phyloP scores from a whole-genome alignment of 805 yeast species.

The Starmera amethionina region DNA sequence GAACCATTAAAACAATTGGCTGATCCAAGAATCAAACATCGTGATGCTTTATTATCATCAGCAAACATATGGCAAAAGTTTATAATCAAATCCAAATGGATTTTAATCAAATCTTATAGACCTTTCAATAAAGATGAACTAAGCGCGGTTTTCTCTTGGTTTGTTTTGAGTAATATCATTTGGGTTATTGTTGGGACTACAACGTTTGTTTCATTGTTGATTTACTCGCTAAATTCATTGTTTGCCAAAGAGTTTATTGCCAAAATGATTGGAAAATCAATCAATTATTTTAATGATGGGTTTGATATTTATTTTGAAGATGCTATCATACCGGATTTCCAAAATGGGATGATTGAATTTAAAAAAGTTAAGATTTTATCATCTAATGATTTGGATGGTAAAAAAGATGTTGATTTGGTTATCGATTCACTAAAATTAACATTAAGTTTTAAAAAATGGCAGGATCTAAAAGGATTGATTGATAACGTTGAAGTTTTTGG shows the following conservation, averaged over 20 bases:
- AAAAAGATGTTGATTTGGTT: constrained; percentile 68
- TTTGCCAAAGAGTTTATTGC: constrained; percentile 89
- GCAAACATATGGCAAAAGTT: constrained; percentile 32
- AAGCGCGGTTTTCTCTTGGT: constrained; percentile 83
- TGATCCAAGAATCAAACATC: too few relatives aligned
- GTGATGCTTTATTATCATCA: too few relatives aligned
- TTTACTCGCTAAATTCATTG: constrained; percentile 68
- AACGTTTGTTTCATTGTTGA: constrained; percentile 73
- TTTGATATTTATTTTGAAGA: constrained; percentile 75
- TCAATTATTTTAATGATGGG: constrained; percentile 65
- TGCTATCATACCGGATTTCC: constrained; percentile 91
- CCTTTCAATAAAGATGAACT: constrained; percentile 87
- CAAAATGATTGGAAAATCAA: constrained; percentile 59
- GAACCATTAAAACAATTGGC: too few relatives aligned
- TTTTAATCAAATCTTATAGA: constrained; percentile 61
- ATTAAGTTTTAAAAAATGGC: constrained; percentile 76
- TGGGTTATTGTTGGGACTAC: constrained; percentile 82
- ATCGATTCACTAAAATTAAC: constrained; percentile 76
- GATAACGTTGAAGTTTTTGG: constrained; percentile 75
- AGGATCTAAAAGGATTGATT: constrained; percentile 76
- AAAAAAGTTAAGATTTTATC: constrained; percentile 63
- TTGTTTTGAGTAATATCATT: constrained; percentile 73
- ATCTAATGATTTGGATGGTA: constrained; percentile 27
- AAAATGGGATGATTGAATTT: constrained; percentile 72
- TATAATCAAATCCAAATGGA: constrained; percentile 61